Evolutionary conservation across 768 basidiomycete species (phyloP), one percentile per base, ranked within the genome.

Genomic region (Daedaleopsis nitida): DNA sequence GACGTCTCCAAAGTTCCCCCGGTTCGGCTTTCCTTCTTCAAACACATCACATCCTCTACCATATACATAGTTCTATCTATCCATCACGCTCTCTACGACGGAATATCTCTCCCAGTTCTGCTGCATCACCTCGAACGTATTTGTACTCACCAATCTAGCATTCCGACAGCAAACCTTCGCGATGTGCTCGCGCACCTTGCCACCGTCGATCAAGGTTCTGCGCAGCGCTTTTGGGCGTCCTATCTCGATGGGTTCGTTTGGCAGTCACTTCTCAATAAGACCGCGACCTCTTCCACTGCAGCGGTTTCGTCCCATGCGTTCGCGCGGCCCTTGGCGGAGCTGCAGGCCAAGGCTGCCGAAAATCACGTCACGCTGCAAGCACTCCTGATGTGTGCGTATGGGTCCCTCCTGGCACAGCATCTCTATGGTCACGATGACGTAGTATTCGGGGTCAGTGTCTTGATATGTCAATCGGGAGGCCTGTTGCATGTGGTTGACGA

Each of bases 51-150:
- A 66, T 66, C 61, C 48, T 39, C 48, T 5, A 35, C 23, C 14
- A 52, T 50, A 34, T 65, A 66, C 58, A 27, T 70, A 37, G 65
- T 62, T 16, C 60, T 75, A 38, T 74, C 75, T 7, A 74, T 75
- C 34, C 74, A 75, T 45, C 74, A 75, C 24, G 73, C 73, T 2
- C 57, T 75, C 8, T 75, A 72, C 59, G 74, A 75, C 55, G 74
- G 72, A 3, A 62, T 70, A 35, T 75, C 74, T 17, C 60, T 75
- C 3, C 64, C 74, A 1, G 62, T 65, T 24, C 56, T 74, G n/a
- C 60, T 75, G 45, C 70, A 68, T 24, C 65, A 68, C 19, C 65
- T 72, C 7, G 74, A 75, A 50, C 64, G 66, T 3, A 62, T 60
- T 32, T 66, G 71, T 24, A 27, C 57, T 19, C 57, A 42, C 34